Evolutionary conservation across 805 yeast species (phyloP), one percentile per base, ranked within the genome.

Genomic region (Hanseniaspora vineae): DNA sequence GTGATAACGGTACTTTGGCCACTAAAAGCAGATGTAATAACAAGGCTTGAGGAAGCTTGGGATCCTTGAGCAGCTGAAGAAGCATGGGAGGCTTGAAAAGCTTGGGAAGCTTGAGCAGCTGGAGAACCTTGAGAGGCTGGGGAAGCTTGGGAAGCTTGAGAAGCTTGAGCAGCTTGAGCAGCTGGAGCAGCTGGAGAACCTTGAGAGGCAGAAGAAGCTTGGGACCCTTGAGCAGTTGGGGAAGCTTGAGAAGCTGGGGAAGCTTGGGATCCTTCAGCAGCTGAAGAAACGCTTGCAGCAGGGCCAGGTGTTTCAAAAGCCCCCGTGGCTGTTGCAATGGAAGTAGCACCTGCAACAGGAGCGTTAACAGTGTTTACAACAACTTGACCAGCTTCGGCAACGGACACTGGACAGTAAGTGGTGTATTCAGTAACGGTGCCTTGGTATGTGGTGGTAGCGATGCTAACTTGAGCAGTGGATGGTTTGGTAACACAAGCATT

Each of bases 351-450:
- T 13, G 39, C 31, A 18, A 40, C 46, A 39, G 47, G 44, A 23
- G 45, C 33, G 43, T 35, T 31, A 29, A 33, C 43, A n/a, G 40
- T 19, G 44, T 37, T 37, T 2, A 42, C 19, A 40, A 44, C 17
- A 39, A 12, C 31, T 4, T 31, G 15, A 15, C 47, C 32, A 18
- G 31, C 18, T 29, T 44, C 40, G 13, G 40, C 17, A 14, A 43
- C 20, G n/a, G 44, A n/a, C 14, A 51, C 15, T 55, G 62, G 60
- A 35, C 60, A 57, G 58, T 60, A 56, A 32, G 70, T 66, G 53
- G 69, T 66, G 64, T 58, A 63, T 50, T 58, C 58, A 47, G 68
- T 62, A 48, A 65, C 63, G 46, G 59, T 59, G 50, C 65, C 66
- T 52, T 54, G 47, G 20, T 55, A 52, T 33, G 68, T 61, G 35